These are phyloP conservation scores for Cercospora sojina DNA, from an alignment of 2,329 filamentous ascomycete genomes.

Conservation along the genomic window DNA sequence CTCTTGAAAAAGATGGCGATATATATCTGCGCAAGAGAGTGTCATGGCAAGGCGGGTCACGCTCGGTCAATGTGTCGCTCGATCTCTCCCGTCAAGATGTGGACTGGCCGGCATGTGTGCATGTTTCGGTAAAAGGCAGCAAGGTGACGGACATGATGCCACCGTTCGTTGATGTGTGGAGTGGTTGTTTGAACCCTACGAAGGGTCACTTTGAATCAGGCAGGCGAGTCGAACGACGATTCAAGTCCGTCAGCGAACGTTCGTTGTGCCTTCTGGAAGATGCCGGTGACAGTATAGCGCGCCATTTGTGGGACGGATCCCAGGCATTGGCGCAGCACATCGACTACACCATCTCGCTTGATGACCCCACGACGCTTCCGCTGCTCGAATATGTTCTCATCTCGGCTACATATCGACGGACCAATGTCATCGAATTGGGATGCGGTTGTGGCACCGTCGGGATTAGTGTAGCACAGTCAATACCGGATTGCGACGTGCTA, in stretches of 20 bases:
- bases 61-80: conserved; percentile 47
- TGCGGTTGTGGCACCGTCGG: conserved; percentile 69
- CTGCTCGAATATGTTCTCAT: conserved; percentile 41
- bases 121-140: conserved; percentile 41
- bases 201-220: conserved; percentile 45
- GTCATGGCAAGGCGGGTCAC: conserved; percentile 46
- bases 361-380: conserved; percentile 34
- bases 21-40: conserved; percentile 46
- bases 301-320: conserved; percentile 69
- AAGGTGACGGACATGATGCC: conserved; percentile 35
- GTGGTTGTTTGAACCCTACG: conserved; percentile 45
- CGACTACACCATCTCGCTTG: conserved; percentile 44
- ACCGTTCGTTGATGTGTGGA: conserved; percentile 59
- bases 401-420: conserved; percentile 42
- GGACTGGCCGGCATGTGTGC: conserved; percentile 43
- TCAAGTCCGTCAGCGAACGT: conserved; percentile 45
- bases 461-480: conserved; percentile 58
- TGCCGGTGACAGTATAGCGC: conserved; percentile 69
- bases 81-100: conserved; percentile 42
- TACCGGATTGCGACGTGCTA: conserved; percentile 53
- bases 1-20: conserved; percentile 37
- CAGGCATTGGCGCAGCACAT: conserved; percentile 57
- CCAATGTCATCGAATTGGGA: conserved; percentile 63
- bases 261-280: conserved; percentile 63
- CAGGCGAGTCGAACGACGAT: conserved; percentile 57